Percentiles rank a stretch among this genome's conserved stretches.
Evolutionary conservation across 805 yeast species (phyloP).

Genomic region (Lachancea thermotolerans): DNA sequence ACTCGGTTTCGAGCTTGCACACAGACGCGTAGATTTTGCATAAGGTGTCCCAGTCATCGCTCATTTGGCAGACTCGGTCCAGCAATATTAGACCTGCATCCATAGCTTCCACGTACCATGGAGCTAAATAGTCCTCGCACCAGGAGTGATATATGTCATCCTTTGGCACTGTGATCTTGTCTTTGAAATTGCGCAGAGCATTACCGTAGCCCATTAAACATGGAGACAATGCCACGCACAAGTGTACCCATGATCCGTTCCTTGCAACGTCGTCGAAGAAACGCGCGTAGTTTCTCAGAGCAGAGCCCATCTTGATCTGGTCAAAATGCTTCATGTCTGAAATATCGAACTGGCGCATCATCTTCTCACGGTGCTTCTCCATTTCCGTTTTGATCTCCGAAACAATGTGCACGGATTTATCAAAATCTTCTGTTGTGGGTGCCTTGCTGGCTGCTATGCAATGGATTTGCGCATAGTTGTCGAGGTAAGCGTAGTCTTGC

Average conservation of each 20-base stretch:
- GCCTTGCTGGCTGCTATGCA: slow-evolving; percentile 58
- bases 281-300: slow-evolving; percentile 55
- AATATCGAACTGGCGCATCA: slow-evolving; percentile 33
- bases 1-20: slow-evolving; percentile 52
- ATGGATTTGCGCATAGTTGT: slow-evolving; percentile 62
- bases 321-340: slow-evolving; percentile 40
- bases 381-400: slow-evolving; percentile 49
- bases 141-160: slow-evolving; percentile 38
- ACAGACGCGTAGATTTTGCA: slow-evolving; percentile 55
- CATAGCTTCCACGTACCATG: slow-evolving; percentile 51
- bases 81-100: slow-evolving; percentile 43
- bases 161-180: slow-evolving; percentile 27
- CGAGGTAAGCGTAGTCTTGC: slow-evolving; percentile 63
- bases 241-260: slow-evolving; percentile 53
- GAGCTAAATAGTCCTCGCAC: slow-evolving; percentile 56
- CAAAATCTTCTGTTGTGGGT: slow-evolving; percentile 45
- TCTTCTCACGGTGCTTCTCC: slow-evolving; percentile 45
- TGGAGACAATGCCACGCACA: slow-evolving; percentile 65
- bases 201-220: slow-evolving; percentile 67
- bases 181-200: slow-evolving; percentile 39
- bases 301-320: slow-evolving; percentile 44
- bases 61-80: slow-evolving; percentile 36
- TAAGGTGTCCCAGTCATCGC: slow-evolving; percentile 43
- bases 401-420: slow-evolving; percentile 45
- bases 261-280: slow-evolving; percentile 50